phyloP scores from a whole-genome alignment of 371 early-diverging fungal genomes.

The Amoeboaphelidium occidentale region DNA sequence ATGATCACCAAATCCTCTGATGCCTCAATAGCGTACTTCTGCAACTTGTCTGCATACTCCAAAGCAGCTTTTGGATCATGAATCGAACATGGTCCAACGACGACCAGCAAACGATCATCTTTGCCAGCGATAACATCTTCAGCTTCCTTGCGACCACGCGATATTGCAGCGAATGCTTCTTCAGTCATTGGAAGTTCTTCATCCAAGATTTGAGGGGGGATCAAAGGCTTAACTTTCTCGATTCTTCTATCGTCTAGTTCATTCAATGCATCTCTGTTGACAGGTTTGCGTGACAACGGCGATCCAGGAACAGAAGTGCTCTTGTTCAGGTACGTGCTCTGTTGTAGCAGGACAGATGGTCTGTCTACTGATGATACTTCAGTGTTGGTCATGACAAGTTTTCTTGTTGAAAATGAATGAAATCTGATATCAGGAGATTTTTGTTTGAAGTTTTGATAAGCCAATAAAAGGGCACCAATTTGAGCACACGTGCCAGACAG shows the following conservation, averaged over 20 bases:
- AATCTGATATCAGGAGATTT: no score
- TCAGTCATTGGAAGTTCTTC: constrained; percentile 1
- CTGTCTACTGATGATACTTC: no score
- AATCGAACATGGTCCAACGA: constrained; percentile 88
- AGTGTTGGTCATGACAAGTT: no score
- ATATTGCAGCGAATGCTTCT: constrained; percentile 21
- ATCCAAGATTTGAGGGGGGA: constrained; percentile 33
- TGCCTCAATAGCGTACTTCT: constrained; percentile 12
- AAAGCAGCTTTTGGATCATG: constrained; percentile 62
- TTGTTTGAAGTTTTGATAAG: no score
- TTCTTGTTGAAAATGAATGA: no score
- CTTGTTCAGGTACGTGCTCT: no score
- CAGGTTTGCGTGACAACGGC: no score
- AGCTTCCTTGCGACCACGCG: constrained; percentile 32
- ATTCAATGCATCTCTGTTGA: no score
- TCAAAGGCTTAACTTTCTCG: constrained; percentile 59
- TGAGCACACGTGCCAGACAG: no score
- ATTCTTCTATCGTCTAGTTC: constrained; percentile 67
- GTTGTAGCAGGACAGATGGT: no score
- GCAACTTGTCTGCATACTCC: constrained; percentile 34
- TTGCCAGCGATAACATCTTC: constrained; percentile 41
- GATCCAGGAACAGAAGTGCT: no score
- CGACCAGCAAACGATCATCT: constrained; percentile 58
- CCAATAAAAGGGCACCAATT: no score
- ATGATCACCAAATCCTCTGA: constrained; percentile 43